Conservation (phyloP, 352 stramenopile species). For the Phytophthora capsici region DNA sequence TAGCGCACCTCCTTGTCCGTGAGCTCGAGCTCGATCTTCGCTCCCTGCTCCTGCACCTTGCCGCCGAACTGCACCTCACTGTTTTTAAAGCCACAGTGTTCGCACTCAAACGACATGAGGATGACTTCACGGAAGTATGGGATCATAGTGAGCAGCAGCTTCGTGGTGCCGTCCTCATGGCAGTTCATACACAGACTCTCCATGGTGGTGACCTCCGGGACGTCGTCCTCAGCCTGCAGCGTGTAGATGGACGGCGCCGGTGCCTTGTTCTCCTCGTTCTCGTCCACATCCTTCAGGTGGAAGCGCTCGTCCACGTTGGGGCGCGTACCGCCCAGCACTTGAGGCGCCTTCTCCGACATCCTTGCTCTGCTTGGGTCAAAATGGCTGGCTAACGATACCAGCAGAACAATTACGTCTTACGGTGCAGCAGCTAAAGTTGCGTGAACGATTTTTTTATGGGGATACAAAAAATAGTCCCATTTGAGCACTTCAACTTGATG, state of each 20-base stretch:
- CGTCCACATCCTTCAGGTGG: slow-evolving; percentile 40
- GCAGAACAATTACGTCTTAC: not conserved
- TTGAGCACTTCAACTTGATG: slow-evolving; percentile 13
- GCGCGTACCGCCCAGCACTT: slow-evolving; percentile 61
- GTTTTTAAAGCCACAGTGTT: slow-evolving; percentile 86
- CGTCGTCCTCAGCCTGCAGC: slow-evolving; percentile 57
- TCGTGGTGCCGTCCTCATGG: slow-evolving; percentile 83
- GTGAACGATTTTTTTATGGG: not conserved
- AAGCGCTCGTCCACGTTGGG: slow-evolving; percentile 66
- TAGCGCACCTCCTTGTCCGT: slow-evolving; percentile 33
- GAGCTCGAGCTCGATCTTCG: slow-evolving; percentile 64
- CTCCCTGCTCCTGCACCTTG: slow-evolving; percentile 71
- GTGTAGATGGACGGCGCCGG: slow-evolving; percentile 45
- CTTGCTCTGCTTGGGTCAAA: slow-evolving; percentile 20
- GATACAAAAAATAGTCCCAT: slow-evolving; percentile 12
- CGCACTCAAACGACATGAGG: slow-evolving; percentile 93
- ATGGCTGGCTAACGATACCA: slow-evolving; percentile 16
- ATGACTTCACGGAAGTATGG: slow-evolving; percentile 96
- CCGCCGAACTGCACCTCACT: slow-evolving; percentile 76
- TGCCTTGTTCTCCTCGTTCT: slow-evolving; percentile 20
- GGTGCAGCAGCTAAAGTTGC: slow-evolving; percentile 11
- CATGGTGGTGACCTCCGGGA: slow-evolving; percentile 65
- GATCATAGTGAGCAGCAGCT: slow-evolving; percentile 92
- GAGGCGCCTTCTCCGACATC: slow-evolving; percentile 71
- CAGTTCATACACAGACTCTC: slow-evolving; percentile 93